These are phyloP conservation scores for Alternaria brassicae DNA, from an alignment of 2,329 filamentous ascomycete genomes.

Conservation along the genomic window DNA sequence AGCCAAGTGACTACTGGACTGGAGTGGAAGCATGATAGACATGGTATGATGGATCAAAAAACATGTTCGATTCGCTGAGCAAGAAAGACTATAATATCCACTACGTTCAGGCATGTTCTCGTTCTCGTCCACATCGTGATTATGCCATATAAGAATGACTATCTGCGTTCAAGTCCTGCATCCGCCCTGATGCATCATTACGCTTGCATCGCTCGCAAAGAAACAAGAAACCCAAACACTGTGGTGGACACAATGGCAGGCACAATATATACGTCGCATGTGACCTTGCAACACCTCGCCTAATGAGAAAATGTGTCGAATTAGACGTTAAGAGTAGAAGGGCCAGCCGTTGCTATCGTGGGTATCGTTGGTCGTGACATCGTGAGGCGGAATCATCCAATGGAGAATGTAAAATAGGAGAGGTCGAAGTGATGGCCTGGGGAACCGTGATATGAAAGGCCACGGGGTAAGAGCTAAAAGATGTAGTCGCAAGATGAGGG, in stretches of 20 bases:
- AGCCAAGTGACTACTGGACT: not conserved
- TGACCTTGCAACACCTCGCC: constrained; percentile 26
- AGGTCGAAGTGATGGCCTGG: constrained; percentile 18
- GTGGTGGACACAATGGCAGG: constrained; percentile 17
- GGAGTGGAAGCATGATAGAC: not conserved
- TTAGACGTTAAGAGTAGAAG: constrained; percentile 34
- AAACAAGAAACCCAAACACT: constrained; percentile 22
- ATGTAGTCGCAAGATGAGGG: constrained; percentile 20
- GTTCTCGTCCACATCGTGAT: constrained; percentile 18
- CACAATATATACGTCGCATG: constrained; percentile 22
- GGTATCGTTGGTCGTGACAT: constrained; percentile 50
- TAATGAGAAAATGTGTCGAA: constrained; percentile 28
- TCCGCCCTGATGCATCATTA: constrained; percentile 21
- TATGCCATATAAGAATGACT: constrained; percentile 20
- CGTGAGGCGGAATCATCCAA: constrained; percentile 36
- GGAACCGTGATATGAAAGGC: constrained; percentile 15
- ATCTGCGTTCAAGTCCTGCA: not conserved
- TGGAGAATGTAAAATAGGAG: constrained; percentile 24
- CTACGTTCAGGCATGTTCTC: constrained; percentile 19
- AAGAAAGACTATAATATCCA: constrained; percentile 12
- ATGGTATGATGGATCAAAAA: not conserved
- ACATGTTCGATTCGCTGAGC: constrained; percentile 10
- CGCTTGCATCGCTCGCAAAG: constrained; percentile 15
- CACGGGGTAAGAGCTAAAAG: constrained; percentile 19
- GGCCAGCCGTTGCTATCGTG: constrained; percentile 42